Base-by-base conservation (phyloP, 2,329 filamentous ascomycete genomes). In the Colletotrichum somersetense region DNA sequence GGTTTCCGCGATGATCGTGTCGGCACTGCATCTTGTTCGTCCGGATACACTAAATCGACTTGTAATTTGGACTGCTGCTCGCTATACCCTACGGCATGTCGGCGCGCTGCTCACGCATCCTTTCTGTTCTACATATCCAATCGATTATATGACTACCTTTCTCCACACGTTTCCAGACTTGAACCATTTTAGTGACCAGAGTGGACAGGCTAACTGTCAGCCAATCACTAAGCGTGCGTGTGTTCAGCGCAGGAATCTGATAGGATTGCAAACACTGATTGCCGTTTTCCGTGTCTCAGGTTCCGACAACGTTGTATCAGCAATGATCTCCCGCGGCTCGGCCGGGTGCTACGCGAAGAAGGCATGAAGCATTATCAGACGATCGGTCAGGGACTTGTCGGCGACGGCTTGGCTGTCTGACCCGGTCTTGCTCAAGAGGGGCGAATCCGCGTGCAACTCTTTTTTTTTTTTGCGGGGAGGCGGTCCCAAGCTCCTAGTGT, bases 61-160 rank as follows among this genome's bases (percentile, higher is more conserved):
- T 71, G 62, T 73, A 71, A 66, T 71, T 71, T 44, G 26, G 56
- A 57, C 62, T 71, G 48, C 30, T 73, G 56, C 50, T 71, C 33
- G 66, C 62, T 48, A 70, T 58, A 53, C 56, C 56, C 62, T 18
- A 26, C n/a, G n/a, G 61, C 56, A 62, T 52, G 50, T 50, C 44
- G 42, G 61, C 66, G 67, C 65, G 71, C 65, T 52, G 35, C 56
- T 48, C 61, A 71, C 57, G 71, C 67, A 62, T 26, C 44, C 66
- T 62, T 73, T 66, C 62, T 62, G 38, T 44, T 71, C 50, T 73
- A 71, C 62, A 71, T 73, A 71, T 73, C 62, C 44, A 66, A 50
- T 23, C 56, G 61, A 71, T 52, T 71, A 71, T 50, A 73, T 71
- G 71, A 71, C 42, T 58, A 66, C 56, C 62, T 44, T 11, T 55